These are phyloP conservation scores for Pestalotiopsis sp. DNA, from an alignment of 2,329 filamentous ascomycete species.

Conservation along the genomic window DNA sequence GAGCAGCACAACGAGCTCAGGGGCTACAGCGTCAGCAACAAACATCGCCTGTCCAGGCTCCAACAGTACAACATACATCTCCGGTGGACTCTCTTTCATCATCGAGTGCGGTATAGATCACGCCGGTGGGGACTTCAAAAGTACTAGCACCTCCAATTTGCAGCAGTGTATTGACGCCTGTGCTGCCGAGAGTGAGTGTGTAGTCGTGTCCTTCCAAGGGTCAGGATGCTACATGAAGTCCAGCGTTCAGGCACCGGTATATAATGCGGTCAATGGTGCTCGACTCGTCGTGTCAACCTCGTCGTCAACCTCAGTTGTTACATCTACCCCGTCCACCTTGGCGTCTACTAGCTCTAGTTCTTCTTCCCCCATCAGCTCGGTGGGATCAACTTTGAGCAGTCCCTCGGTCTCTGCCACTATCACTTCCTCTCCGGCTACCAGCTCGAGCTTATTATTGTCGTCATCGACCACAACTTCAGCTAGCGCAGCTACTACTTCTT, in stretches of 20 bases:
- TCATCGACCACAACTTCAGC: slow-evolving; percentile 5
- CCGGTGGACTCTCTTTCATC: background rate
- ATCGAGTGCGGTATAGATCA: slow-evolving; percentile 9
- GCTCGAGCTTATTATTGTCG: background rate
- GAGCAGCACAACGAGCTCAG: slow-evolving; percentile 16
- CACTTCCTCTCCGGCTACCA: background rate
- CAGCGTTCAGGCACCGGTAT: background rate
- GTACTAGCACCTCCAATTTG: background rate
- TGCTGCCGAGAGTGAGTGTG: background rate
- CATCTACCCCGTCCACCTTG: background rate
- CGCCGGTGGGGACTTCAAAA: slow-evolving; percentile 7
- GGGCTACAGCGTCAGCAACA: slow-evolving; percentile 13
- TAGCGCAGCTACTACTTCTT: slow-evolving; percentile 4
- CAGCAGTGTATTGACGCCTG: background rate
- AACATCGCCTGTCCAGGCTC: slow-evolving; percentile 28
- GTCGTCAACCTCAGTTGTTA: slow-evolving; percentile 4
- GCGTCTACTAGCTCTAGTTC: background rate
- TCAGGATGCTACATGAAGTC: background rate
- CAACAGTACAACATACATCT: background rate
- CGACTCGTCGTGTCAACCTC: background rate
- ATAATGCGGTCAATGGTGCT: background rate
- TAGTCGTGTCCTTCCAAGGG: background rate
- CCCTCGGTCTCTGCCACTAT: background rate
- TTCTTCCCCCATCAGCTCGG: background rate
- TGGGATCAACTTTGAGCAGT: background rate